Percentiles rank a stretch among this genome's conserved stretches.
Conservation (phyloP, 2,329 filamentous ascomycete genomes). For the Beauveria rudraprayagi region DNA sequence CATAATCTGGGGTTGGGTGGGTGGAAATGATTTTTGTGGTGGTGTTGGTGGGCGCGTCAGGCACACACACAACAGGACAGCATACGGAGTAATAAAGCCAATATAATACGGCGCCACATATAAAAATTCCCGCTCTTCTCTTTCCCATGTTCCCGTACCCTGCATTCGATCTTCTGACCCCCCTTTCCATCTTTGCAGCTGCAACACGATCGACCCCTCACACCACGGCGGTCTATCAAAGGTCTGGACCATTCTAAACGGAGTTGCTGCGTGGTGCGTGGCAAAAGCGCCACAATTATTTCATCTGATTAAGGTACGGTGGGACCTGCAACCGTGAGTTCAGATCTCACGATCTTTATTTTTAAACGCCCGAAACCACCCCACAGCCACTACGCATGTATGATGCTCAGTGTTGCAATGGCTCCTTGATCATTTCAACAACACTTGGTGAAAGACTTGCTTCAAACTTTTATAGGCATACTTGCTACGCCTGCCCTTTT, state of each 20-base stretch:
- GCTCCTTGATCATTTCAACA: background rate
- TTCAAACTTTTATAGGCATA: too few species aligned
- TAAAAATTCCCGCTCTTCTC: background rate
- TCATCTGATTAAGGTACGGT: background rate
- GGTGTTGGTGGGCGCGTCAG: background rate
- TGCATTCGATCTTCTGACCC: background rate
- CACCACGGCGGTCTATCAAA: background rate
- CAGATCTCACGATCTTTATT: slow-evolving; percentile 10
- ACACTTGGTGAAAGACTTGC: too few species aligned
- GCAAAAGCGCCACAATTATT: slow-evolving; percentile 2
- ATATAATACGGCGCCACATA: background rate
- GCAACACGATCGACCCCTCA: background rate
- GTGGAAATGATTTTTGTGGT: background rate
- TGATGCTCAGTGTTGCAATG: background rate
- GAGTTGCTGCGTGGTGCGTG: slow-evolving; percentile 5
- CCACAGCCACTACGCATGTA: slow-evolving; percentile 2
- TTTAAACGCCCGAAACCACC: background rate
- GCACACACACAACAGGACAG: background rate
- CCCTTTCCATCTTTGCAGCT: background rate
- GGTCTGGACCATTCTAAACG: slow-evolving; percentile 8
- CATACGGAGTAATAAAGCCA: too few species aligned
- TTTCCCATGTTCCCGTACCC: background rate
- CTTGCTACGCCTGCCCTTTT: background rate
- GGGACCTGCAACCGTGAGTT: slow-evolving; percentile 4
- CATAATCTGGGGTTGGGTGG: background rate